Conservation (phyloP, 2,329 filamentous ascomycete species). For the Calycina herbarum region DNA sequence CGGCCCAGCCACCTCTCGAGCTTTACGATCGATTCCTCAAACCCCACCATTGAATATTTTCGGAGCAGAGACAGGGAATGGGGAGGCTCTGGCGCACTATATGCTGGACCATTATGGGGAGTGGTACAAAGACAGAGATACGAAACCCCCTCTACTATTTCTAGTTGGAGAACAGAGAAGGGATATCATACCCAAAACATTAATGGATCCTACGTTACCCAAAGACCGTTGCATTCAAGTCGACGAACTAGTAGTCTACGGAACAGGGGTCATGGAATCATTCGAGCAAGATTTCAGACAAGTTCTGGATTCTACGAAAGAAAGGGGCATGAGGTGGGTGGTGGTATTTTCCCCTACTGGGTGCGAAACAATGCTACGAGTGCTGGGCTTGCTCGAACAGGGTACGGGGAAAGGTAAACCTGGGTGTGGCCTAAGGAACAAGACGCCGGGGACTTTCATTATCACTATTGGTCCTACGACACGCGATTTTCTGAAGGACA, state of each 20-base stretch:
- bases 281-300: slow-evolving; percentile 68
- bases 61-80: slow-evolving; percentile 82
- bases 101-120: slow-evolving; percentile 76
- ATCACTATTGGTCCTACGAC: slow-evolving; percentile 96
- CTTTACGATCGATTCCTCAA: slow-evolving; percentile 59
- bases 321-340: slow-evolving; percentile 59
- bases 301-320: slow-evolving; percentile 48
- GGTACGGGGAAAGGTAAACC: slow-evolving; percentile 46
- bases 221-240: slow-evolving; percentile 59
- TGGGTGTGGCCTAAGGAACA: slow-evolving; percentile 32
- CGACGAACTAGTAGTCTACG: slow-evolving; percentile 81
- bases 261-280: slow-evolving; percentile 76
- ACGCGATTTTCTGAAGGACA: slow-evolving; percentile 65
- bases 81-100: slow-evolving; percentile 72
- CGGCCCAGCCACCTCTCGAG: slow-evolving; percentile 76
- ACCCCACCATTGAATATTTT: slow-evolving; percentile 61
- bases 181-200: slow-evolving; percentile 82
- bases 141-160: slow-evolving; percentile 71
- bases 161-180: slow-evolving; percentile 86
- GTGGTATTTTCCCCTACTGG: slow-evolving; percentile 72
- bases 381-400: slow-evolving; percentile 52
- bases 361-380: slow-evolving; percentile 59
- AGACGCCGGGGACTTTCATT: slow-evolving; percentile 54
- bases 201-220: slow-evolving; percentile 60
- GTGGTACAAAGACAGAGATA: slow-evolving; percentile 45